These are phyloP conservation scores for Hypoxylon trugodes DNA, from an alignment of 495 filamentous ascomycete genomes.

Conservation along the genomic window DNA sequence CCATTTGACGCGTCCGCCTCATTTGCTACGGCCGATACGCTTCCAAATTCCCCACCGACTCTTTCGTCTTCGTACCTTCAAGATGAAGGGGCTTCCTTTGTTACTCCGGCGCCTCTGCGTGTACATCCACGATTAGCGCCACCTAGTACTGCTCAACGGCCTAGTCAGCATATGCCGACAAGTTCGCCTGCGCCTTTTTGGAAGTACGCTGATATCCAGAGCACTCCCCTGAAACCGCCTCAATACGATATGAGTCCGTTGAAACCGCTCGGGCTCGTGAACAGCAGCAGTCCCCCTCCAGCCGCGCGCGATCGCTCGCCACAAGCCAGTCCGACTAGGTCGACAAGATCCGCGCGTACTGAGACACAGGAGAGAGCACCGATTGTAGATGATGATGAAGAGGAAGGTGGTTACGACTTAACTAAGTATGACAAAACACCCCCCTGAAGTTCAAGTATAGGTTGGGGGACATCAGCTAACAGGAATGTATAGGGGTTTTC, in stretches of 20 bases:
- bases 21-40: constrained; percentile 67
- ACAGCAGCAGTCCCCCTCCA: constrained; percentile 72
- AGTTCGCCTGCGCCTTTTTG: constrained; percentile 97
- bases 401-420: constrained; percentile 69
- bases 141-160: constrained; percentile 86
- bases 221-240: constrained; percentile 75
- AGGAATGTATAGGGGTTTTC: constrained; percentile 66
- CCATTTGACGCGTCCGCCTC: constrained; percentile 52
- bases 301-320: constrained; percentile 54
- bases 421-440: constrained; percentile 52
- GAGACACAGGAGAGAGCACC: constrained; percentile 36
- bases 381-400: constrained; percentile 45
- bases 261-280: constrained; percentile 53
- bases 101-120: constrained; percentile 85
- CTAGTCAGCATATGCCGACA: constrained; percentile 93
- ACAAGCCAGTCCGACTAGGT: constrained; percentile 43
- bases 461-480: constrained; percentile 37
- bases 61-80: constrained; percentile 69
- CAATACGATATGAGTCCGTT: constrained; percentile 65
- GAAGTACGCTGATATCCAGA: constrained; percentile 81
- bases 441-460: neutral
- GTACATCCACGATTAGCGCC: constrained; percentile 85
- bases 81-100: constrained; percentile 65
- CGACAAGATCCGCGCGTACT: constrained; percentile 22
- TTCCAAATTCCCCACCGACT: constrained; percentile 71